These are phyloP conservation scores for Phytopythium aichiense DNA, from an alignment of 352 stramenopile species.

Conservation along the genomic window DNA sequence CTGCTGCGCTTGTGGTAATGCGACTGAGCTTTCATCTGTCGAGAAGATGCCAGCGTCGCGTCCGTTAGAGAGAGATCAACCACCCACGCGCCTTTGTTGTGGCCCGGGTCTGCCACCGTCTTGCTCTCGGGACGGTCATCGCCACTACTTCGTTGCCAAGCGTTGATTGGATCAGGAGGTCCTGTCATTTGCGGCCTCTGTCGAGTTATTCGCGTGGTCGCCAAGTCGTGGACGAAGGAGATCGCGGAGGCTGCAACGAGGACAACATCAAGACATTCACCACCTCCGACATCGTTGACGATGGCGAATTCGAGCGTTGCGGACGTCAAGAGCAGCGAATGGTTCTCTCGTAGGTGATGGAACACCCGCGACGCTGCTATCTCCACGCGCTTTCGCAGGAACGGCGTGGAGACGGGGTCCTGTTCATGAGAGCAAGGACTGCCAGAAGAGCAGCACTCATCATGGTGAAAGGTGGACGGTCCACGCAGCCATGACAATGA, in stretches of 20 bases:
- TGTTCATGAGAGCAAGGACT: background rate
- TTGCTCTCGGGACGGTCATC: background rate
- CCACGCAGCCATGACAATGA: background rate
- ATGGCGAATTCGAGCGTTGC: constrained; percentile 1
- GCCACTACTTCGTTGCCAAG: background rate
- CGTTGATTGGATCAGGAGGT: background rate
- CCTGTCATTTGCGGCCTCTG: background rate
- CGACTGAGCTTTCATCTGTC: background rate
- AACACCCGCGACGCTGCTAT: background rate
- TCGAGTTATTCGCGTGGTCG: background rate
- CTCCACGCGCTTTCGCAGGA: constrained; percentile 5
- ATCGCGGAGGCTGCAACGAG: background rate
- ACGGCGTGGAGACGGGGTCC: background rate
- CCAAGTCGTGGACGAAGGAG: background rate
- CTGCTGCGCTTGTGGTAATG: background rate
- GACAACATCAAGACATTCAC: background rate
- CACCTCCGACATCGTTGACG: background rate
- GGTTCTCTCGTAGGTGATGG: background rate
- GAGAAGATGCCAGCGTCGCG: background rate
- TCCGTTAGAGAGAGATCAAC: background rate
- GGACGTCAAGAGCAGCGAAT: constrained; percentile 1
- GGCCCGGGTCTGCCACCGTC: background rate
- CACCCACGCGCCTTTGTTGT: background rate
- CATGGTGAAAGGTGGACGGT: background rate
- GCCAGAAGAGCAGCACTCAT: background rate